phyloP scores from a whole-genome alignment of 192 early-diverging fungal genomes.

The Gaertneriomyces semiglobifer region DNA sequence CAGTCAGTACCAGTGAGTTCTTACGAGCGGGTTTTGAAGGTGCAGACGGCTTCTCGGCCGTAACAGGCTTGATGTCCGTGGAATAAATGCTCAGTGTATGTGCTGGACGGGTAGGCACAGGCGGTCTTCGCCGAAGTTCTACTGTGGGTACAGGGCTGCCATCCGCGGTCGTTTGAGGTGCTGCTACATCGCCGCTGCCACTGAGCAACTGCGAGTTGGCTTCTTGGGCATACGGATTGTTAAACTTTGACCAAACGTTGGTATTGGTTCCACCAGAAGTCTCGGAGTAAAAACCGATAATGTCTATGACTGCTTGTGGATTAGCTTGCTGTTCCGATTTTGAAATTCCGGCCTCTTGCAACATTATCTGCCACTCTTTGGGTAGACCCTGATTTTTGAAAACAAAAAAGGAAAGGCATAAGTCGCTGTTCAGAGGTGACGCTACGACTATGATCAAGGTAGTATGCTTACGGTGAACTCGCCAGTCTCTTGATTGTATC shows the following conservation, averaged over 20 bases:
- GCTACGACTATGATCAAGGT: background rate
- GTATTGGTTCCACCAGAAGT: conserved; percentile 25
- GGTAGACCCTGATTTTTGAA: conserved; percentile 74
- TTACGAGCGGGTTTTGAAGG: conserved; percentile 37
- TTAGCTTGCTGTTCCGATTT: conserved; percentile 90
- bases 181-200: background rate
- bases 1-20: background rate
- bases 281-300: conserved; percentile 49
- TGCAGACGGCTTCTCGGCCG: conserved; percentile 11
- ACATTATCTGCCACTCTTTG: conserved; percentile 86
- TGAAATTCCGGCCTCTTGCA: conserved; percentile 91
- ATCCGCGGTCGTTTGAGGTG: conserved; percentile 15
- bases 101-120: conserved; percentile 50
- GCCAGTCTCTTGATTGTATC: conserved; percentile 93
- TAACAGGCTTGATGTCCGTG: conserved; percentile 48
- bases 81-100: conserved; percentile 58
- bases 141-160: conserved; percentile 14
- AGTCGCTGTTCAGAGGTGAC: conserved; percentile 19
- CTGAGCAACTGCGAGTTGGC: conserved; percentile 15
- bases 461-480: conserved; percentile 57
- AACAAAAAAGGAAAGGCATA: conserved; percentile 7
- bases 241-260: conserved; percentile 38
- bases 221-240: conserved; percentile 31
- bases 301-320: conserved; percentile 68
- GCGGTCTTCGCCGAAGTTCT: conserved; percentile 40